Conservation (phyloP, 2,329 filamentous ascomycete species). For the Domatiomyces catenatus region DNA sequence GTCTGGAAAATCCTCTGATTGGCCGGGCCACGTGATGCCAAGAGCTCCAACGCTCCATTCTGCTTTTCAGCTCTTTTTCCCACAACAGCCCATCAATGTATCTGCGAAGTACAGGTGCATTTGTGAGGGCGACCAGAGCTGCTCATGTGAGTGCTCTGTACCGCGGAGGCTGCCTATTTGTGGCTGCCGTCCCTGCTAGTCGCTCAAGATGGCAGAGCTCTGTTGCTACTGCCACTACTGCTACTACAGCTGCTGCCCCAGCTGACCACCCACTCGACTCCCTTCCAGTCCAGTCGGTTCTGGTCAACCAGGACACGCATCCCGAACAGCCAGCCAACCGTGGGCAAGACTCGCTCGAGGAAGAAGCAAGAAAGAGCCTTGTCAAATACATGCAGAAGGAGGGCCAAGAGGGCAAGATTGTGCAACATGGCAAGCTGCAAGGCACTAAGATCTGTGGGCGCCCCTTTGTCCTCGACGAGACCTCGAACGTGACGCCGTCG, state of each 20-base stretch:
- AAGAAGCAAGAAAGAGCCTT: constrained; percentile 1
- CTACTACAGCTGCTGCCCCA: constrained; percentile 4
- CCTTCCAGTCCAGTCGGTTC: constrained; percentile 1
- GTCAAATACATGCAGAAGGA: constrained; percentile 4
- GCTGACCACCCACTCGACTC: constrained; percentile 10
- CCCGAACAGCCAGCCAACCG: constrained; percentile 9
- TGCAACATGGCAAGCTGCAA: constrained; percentile 4
- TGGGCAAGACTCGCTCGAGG: constrained; percentile 2
- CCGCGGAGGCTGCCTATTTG: not conserved
- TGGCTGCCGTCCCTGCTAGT: constrained; percentile 1
- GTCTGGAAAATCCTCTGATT: too few species aligned
- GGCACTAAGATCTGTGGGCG: constrained; percentile 12
- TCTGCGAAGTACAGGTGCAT: constrained; percentile 13
- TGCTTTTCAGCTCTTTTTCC: not conserved
- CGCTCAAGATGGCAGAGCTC: constrained; percentile 10
- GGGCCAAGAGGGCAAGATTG: constrained; percentile 8
- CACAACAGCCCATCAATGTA: constrained; percentile 6
- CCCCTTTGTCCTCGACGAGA: constrained; percentile 41
- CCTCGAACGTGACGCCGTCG: constrained; percentile 68
- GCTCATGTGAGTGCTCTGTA: constrained; percentile 5
- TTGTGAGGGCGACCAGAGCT: constrained; percentile 11
- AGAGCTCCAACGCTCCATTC: not conserved
- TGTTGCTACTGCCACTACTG: constrained; percentile 5
- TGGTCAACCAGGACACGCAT: not conserved
- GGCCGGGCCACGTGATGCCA: not conserved